Conservation (phyloP, 371 early-diverging fungal species). For the Mortierella sp. region DNA sequence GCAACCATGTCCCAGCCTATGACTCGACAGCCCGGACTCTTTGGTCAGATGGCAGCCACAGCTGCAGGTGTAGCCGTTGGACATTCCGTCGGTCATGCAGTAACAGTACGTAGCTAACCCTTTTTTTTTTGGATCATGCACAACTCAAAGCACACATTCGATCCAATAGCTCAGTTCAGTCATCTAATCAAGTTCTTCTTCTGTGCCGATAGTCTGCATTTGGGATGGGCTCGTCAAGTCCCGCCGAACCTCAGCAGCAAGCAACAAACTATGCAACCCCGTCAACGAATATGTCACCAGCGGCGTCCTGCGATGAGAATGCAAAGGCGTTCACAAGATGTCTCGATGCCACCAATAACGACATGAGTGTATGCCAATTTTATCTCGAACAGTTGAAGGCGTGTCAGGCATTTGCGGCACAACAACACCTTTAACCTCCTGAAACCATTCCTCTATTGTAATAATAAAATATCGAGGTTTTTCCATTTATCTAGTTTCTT, state of each 20-base stretch:
- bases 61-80: constrained; percentile 97
- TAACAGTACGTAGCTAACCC: constrained; percentile 58
- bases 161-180: background rate
- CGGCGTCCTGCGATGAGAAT: constrained; percentile 82
- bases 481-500: background rate
- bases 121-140: background rate
- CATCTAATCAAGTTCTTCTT: constrained; percentile 23
- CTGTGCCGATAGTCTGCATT: constrained; percentile 30
- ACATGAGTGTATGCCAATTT: constrained; percentile 86
- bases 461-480: background rate
- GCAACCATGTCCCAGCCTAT: constrained; percentile 16
- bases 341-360: constrained; percentile 85
- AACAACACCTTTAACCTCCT: constrained; percentile 13
- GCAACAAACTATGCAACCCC: constrained; percentile 7
- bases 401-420: constrained; percentile 81
- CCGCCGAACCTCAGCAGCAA: constrained; percentile 57
- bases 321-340: constrained; percentile 90
- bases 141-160: background rate
- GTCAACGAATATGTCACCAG: constrained; percentile 46
- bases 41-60: constrained; percentile 92
- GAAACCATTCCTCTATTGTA: too few species aligned
- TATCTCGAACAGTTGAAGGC: constrained; percentile 91
- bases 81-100: constrained; percentile 79
- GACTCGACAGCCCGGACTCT: constrained; percentile 76
- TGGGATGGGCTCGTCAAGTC: constrained; percentile 17